Conservation (phyloP, 768 basidiomycete species). For the Boletus huronensis region DNA sequence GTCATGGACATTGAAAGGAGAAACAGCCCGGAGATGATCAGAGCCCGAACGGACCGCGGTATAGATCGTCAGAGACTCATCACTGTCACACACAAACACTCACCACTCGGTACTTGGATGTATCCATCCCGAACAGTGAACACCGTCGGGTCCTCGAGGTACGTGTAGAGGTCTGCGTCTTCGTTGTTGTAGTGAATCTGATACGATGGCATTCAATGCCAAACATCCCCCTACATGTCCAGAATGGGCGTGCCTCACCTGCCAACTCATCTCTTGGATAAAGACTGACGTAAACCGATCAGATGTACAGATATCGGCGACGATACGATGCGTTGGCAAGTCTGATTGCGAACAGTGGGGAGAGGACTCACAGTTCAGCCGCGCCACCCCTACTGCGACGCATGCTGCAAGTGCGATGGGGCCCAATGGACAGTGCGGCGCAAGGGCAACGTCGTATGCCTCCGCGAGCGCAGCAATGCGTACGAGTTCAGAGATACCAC, state of each 20-base stretch:
- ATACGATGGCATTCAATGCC: not conserved
- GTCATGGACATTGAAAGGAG: not conserved
- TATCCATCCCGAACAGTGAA: constrained; percentile 54
- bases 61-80: not conserved
- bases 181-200: constrained; percentile 65
- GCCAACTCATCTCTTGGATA: constrained; percentile 66
- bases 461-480: constrained; percentile 58
- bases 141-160: constrained; percentile 48
- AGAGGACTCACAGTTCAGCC: constrained; percentile 52
- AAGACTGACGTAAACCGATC: constrained; percentile 35
- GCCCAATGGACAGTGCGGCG: constrained; percentile 70
- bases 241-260: constrained; percentile 31
- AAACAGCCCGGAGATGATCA: constrained; percentile 1
- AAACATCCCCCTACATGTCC: not conserved
- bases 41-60: not conserved
- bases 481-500: constrained; percentile 57
- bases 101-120: constrained; percentile 43
- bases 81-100: not conserved
- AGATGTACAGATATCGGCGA: not conserved
- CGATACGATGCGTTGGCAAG: not conserved
- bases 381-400: constrained; percentile 56
- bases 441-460: constrained; percentile 68
- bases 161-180: constrained; percentile 59
- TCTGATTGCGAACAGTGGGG: not conserved
- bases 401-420: constrained; percentile 72